These are phyloP conservation scores for Cyberlindnera galapagoensis DNA, from an alignment of 805 yeast genomes.

Conservation along the genomic window DNA sequence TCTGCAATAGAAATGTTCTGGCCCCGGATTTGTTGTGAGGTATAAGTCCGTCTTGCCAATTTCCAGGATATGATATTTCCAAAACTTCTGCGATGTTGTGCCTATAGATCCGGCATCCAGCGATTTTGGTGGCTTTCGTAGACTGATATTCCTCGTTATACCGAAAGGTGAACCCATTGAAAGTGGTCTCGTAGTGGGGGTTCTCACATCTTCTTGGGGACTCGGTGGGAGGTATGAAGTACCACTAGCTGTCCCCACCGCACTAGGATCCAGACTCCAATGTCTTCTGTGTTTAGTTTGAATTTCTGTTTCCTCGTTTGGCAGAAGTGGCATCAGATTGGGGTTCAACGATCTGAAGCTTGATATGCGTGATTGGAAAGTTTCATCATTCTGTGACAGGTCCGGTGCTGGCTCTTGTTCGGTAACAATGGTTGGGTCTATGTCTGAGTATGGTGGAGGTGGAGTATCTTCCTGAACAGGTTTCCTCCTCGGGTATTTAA, in stretches of 20 bases:
- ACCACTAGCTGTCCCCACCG: no score
- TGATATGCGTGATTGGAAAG: no score
- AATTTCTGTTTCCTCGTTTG: conserved; percentile 4
- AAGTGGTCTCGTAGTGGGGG: no score
- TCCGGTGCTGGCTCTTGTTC: not conserved
- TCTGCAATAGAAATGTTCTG: conserved; percentile 50
- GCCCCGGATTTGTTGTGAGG: conserved; percentile 61
- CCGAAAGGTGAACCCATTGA: conserved; percentile 11
- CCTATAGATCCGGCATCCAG: not conserved
- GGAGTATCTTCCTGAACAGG: not conserved
- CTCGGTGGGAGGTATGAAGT: no score
- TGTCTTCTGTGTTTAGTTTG: not conserved
- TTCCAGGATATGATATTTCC: conserved; percentile 54
- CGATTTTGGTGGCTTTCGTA: conserved; percentile 4
- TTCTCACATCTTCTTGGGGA: no score
- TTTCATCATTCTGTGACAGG: conserved; percentile 2
- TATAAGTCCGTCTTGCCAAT: conserved; percentile 46
- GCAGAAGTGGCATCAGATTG: conserved; percentile 19
- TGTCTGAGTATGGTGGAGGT: not conserved
- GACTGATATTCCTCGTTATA: conserved; percentile 7
- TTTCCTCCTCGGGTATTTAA: not conserved
- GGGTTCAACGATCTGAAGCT: conserved; percentile 20
- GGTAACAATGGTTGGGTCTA: no score
- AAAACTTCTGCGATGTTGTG: conserved; percentile 11
- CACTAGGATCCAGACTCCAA: not conserved